Evolutionary conservation across 1,284 basidiomycete genomes (phyloP), one percentile per base, ranked within the genome.

Genomic region (Schizophyllum commune): DNA sequence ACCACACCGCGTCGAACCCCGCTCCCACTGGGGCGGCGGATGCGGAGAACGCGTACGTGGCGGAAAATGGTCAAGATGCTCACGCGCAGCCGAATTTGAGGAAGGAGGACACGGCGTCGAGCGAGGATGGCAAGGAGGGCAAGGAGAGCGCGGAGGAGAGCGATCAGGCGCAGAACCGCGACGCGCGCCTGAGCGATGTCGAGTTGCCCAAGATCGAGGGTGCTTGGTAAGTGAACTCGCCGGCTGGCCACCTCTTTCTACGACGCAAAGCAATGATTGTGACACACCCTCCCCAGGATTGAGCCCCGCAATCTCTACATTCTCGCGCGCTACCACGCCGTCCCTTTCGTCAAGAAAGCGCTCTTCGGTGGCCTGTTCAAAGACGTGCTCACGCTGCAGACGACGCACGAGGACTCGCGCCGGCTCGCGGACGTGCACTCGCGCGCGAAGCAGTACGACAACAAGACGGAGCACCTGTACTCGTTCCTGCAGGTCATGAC

Each of bases 391-490:
- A 58, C 7, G 61, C 67, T n/a, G 61, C 63, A 4, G 52, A 63
- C 19, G 61, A 58, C 5, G 22, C 54, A 11, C 62, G 66, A 58
- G 66, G 64, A 47, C 8, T 47, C 39, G 8, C 61, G 62, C 21
- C 64, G 66, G 20, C 64, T 70, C 21, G 59, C 61, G 13, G 68
- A 67, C 13, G 64, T 70, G 47, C 69, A 69, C 60, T 39, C 59
- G 17, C 64, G 67, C 33, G 69, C 68, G 9, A 63, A 60, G n/a
- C 68, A 70, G 56, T 71, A 70, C 61, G 67, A 69, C 55, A 72
- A 72, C 60, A 68, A 71, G 54, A 71, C 70, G 34, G 71, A 72
- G 64, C 71, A 72, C 57, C 62, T 71, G 15, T 72, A 68, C 64
- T 69, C 67, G 15, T 72, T 72, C 66, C 61, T 72, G 21, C 39